Evolutionary conservation across 2,329 filamentous ascomycete genomes (phyloP).

Genomic region (Trichoderma sp.): DNA sequence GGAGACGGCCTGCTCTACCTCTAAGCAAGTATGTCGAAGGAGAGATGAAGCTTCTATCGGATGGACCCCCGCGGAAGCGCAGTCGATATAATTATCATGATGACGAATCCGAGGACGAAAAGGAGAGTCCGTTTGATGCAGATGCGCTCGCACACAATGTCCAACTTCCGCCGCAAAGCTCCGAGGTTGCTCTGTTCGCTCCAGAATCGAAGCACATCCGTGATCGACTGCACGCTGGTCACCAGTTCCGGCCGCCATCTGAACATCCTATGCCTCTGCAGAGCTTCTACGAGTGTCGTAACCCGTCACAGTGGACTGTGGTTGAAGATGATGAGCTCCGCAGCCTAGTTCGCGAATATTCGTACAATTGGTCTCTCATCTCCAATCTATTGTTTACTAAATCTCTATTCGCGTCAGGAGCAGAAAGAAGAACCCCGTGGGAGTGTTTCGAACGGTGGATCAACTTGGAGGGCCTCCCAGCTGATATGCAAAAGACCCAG

Average conservation of each 20-base stretch:
- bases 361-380: slow-evolving; percentile 97
- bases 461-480: slow-evolving; percentile 82
- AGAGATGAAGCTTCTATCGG: slow-evolving; percentile 69
- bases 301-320: slow-evolving; percentile 87
- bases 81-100: slow-evolving; percentile 82
- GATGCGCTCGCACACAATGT: slow-evolving; percentile 49
- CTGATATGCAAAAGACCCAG: slow-evolving; percentile 91
- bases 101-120: slow-evolving; percentile 66
- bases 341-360: slow-evolving; percentile 82
- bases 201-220: slow-evolving; percentile 86
- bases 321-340: slow-evolving; percentile 90
- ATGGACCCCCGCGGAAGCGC: slow-evolving; percentile 69
- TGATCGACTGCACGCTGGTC: slow-evolving; percentile 85
- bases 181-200: slow-evolving; percentile 82
- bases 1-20: slow-evolving; percentile 76
- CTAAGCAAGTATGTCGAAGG: slow-evolving; percentile 86
- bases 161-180: slow-evolving; percentile 66
- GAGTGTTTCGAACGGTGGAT: slow-evolving; percentile 99
- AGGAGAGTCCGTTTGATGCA: slow-evolving; percentile 56
- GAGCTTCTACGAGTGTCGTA: slow-evolving; percentile 84
- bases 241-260: slow-evolving; percentile 90
- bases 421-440: slow-evolving; percentile 92
- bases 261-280: slow-evolving; percentile 90
- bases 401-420: slow-evolving; percentile 78
- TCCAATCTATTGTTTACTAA: slow-evolving; percentile 74